Evolutionary conservation across 257 asterid genomes (phyloP).

Genomic region (Fraxinus quadrangulata): DNA sequence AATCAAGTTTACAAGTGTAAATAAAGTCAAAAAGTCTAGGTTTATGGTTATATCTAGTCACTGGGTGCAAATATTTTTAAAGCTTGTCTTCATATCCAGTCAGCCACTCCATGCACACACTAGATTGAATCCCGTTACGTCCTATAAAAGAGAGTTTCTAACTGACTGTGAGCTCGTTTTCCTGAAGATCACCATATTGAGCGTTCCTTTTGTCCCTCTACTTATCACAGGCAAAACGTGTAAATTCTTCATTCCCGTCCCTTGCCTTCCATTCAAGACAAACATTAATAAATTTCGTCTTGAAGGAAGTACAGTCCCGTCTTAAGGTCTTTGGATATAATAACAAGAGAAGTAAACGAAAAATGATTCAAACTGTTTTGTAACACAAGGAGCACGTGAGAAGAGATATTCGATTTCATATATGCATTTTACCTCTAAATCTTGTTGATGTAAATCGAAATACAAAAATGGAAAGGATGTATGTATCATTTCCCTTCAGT

Average conservation of each 20-base stretch:
- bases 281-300: neutral
- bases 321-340: constrained; percentile 2
- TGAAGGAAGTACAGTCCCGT: neutral
- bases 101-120: neutral
- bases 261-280: neutral
- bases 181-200: neutral
- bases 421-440: neutral
- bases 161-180: neutral
- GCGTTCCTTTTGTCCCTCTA: neutral
- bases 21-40: neutral
- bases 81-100: neutral
- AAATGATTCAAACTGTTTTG: neutral
- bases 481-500: neutral
- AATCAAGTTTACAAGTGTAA: neutral
- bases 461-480: neutral
- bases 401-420: neutral
- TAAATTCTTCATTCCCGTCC: too few species aligned
- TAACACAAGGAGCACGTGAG: neutral
- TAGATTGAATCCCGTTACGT: neutral
- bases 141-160: neutral
- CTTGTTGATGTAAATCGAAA: neutral
- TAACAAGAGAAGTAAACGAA: neutral
- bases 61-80: neutral
- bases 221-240: neutral
- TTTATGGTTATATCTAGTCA: neutral